phyloP scores from a whole-genome alignment of 495 filamentous ascomycete genomes.

The Lophium mytilinum region DNA sequence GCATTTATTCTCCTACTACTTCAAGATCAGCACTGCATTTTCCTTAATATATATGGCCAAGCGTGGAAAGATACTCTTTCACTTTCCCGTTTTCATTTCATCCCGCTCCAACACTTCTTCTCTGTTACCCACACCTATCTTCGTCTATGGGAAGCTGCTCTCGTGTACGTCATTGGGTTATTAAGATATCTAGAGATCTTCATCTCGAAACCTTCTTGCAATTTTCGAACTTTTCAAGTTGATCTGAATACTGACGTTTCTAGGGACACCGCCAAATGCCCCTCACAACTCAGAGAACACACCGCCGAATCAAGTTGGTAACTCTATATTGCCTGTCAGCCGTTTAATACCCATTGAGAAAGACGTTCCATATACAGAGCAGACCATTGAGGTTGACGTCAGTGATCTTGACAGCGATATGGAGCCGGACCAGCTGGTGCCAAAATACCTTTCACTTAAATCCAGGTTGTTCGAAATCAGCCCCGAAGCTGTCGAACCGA shows the following conservation, averaged over 20 bases:
- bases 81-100: no score
- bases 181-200: no score
- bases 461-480: slow-evolving; percentile 62
- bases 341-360: no score
- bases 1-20: background rate
- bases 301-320: no score
- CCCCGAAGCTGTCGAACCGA: slow-evolving; percentile 39
- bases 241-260: background rate
- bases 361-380: no score
- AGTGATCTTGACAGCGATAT: slow-evolving; percentile 48
- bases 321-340: no score
- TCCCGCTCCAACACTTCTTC: no score
- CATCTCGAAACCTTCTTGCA: no score
- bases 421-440: slow-evolving; percentile 65
- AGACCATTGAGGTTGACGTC: slow-evolving; percentile 14
- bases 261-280: background rate
- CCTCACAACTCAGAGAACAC: background rate
- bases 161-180: no score
- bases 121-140: no score
- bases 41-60: no score
- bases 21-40: background rate
- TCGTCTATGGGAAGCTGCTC: no score
- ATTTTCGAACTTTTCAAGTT: background rate
- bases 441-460: slow-evolving; percentile 65
- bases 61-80: background rate